Conservation (phyloP, 805 yeast genomes). For the Metschnikowia baotianmanensis region DNA sequence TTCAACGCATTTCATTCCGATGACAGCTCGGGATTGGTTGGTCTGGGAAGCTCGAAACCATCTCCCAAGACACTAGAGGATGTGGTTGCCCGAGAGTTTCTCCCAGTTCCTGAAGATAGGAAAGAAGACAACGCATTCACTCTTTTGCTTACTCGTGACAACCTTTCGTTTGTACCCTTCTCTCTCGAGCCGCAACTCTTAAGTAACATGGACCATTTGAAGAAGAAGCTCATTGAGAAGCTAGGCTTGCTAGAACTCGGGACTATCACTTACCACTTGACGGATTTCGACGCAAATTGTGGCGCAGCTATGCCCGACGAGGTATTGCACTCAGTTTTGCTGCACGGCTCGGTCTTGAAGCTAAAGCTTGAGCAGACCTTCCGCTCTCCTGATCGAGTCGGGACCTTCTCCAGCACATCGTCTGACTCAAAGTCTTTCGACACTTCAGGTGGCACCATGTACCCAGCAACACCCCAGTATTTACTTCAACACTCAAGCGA, state of each 20-base stretch:
- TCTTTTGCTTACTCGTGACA: slow-evolving; percentile 66
- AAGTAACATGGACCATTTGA: slow-evolving; percentile 30
- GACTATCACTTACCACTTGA: slow-evolving; percentile 48
- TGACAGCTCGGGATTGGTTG: not conserved
- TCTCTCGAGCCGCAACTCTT: slow-evolving; percentile 25
- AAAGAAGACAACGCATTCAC: slow-evolving; percentile 18
- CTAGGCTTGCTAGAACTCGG: slow-evolving; percentile 37
- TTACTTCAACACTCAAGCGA: slow-evolving; percentile 46
- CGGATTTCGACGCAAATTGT: slow-evolving; percentile 62
- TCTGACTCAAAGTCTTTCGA: slow-evolving; percentile 57
- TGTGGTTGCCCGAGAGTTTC: slow-evolving; percentile 12
- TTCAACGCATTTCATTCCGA: slow-evolving; percentile 3
- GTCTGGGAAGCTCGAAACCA: not conserved
- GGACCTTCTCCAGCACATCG: slow-evolving; percentile 46
- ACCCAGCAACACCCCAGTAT: slow-evolving; percentile 71
- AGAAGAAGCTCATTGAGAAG: slow-evolving; percentile 35
- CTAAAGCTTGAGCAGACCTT: slow-evolving; percentile 34
- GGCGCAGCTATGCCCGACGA: slow-evolving; percentile 58
- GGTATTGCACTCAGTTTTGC: slow-evolving; percentile 36
- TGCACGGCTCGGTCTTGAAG: slow-evolving; percentile 31
- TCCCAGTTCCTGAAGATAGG: slow-evolving; percentile 11
- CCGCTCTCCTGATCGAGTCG: slow-evolving; percentile 30
- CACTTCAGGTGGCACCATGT: slow-evolving; percentile 42
- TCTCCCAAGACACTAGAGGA: not conserved
- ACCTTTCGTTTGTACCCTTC: slow-evolving; percentile 51